Evolutionary conservation across 2,329 filamentous ascomycete species (phyloP), one percentile per base, ranked within the genome.

Genomic region (Cladosporium sphaerospermum): DNA sequence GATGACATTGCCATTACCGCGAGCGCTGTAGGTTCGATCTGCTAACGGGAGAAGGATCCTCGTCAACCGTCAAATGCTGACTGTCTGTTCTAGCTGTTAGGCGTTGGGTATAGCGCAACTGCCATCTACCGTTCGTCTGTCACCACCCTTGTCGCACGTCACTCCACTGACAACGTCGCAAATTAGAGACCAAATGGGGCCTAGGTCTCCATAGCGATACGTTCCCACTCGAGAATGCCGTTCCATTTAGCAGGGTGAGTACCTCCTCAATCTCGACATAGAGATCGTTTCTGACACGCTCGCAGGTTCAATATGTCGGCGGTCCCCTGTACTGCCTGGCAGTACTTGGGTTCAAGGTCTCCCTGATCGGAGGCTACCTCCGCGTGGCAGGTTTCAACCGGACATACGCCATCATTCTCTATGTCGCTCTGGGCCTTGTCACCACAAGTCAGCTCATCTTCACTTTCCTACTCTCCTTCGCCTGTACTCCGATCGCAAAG

Each of bases 301-400:
- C 23, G 16, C 13, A 49, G 49, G 40, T 56, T 3, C 54, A 58
- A 32, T 58, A 56, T 41, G 45, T 39, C 10, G 54, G 54, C 16
- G 56, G 56, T 9, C 56, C 56, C 2, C 39, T 54, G 8, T 54
- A 58, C 32, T 56, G 54, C 36, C 50, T 58, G 13, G 56, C 54
- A 10, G 48, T 54, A 13, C 46, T 58, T 16, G 54, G 54, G 9
- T 58, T 58, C 51, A 58, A 58, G 36, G 33, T 56, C 13, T 54
- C 56, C 2, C 44, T 58, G 10, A 23, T 58, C 13, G 51, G 48
- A 9, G 48, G 45, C 18, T 57, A 57, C 42, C 37, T 57, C 2
- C 53, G 56, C 28, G 45, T 57, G 18, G 56, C 56, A 8, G 56
- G 56, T n/a, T 56, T 54, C 52, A 56, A 58, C 32, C 37, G 32